Evolutionary conservation across 768 basidiomycete genomes (phyloP).

Genomic region (Russula emetica): DNA sequence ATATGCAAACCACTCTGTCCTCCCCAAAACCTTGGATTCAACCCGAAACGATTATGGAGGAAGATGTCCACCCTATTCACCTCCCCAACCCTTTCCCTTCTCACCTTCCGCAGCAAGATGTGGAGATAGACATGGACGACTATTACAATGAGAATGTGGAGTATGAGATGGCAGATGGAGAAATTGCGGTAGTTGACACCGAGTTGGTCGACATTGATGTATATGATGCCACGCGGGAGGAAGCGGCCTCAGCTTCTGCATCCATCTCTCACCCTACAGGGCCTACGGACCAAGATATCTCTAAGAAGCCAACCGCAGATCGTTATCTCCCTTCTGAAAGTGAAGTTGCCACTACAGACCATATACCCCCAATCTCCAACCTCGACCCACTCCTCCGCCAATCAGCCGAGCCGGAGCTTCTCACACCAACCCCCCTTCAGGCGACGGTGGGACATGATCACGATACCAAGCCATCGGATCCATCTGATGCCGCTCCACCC

Average conservation of each 20-base stretch:
- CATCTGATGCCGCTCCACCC: background rate
- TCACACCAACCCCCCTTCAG: constrained; percentile 6
- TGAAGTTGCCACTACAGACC: constrained; percentile 67
- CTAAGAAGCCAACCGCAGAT: constrained; percentile 1
- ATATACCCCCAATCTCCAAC: constrained; percentile 59
- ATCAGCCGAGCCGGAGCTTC: constrained; percentile 26
- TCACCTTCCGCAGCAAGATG: constrained; percentile 25
- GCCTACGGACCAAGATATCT: constrained; percentile 3
- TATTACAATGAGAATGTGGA: constrained; percentile 26
- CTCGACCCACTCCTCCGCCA: constrained; percentile 39
- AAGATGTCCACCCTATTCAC: constrained; percentile 21
- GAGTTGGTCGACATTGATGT: constrained; percentile 28
- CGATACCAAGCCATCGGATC: background rate
- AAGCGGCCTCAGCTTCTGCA: constrained; percentile 3
- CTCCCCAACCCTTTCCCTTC: constrained; percentile 14
- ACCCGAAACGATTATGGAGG: constrained; percentile 28
- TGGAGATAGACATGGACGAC: constrained; percentile 29
- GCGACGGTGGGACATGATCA: background rate
- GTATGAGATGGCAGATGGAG: constrained; percentile 29
- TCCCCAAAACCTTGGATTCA: constrained; percentile 28
- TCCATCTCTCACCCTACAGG: constrained; percentile 10
- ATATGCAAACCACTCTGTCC: constrained; percentile 28
- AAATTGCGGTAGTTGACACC: constrained; percentile 10
- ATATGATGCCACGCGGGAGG: constrained; percentile 26
- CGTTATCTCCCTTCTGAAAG: constrained; percentile 33